These are phyloP conservation scores for Penicillium frequentans DNA, from an alignment of 2,329 filamentous ascomycete genomes.

Conservation along the genomic window DNA sequence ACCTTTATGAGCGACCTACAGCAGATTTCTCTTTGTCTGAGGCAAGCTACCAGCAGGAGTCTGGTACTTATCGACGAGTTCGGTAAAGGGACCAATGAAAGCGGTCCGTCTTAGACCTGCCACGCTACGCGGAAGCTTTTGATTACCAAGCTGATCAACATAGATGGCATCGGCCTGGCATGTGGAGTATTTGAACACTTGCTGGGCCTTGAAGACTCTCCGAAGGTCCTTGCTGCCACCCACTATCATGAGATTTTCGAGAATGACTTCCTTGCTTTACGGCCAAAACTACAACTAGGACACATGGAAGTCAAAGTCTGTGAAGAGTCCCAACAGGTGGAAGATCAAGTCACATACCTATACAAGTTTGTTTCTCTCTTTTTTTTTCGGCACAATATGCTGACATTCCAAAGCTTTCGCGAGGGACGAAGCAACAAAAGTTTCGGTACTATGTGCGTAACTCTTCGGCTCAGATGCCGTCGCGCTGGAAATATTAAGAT, in stretches of 20 bases:
- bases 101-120: conserved; percentile 34
- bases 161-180: conserved; percentile 64
- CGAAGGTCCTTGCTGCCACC: conserved; percentile 63
- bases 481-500: not conserved
- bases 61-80: conserved; percentile 94
- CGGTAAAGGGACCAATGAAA: conserved; percentile 66
- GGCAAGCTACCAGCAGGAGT: conserved; percentile 71
- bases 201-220: conserved; percentile 49
- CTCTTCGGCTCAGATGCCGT: not conserved
- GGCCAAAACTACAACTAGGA: conserved; percentile 52
- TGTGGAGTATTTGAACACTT: conserved; percentile 62
- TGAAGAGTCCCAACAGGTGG: conserved; percentile 41
- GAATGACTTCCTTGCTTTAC: conserved; percentile 51
- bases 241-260: conserved; percentile 63
- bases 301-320: conserved; percentile 59
- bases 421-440: conserved; percentile 73
- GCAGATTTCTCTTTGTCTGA: conserved; percentile 76
- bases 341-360: conserved; percentile 62
- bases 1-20: conserved; percentile 82
- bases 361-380: conserved; percentile 56
- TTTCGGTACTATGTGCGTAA: conserved; percentile 68
- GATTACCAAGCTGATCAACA: not conserved
- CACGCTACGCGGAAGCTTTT: not conserved
- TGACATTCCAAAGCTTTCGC: conserved; percentile 42
- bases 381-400: not conserved